Conservation (phyloP, 1,284 basidiomycete genomes). For the Macrocystidia cucumis region DNA sequence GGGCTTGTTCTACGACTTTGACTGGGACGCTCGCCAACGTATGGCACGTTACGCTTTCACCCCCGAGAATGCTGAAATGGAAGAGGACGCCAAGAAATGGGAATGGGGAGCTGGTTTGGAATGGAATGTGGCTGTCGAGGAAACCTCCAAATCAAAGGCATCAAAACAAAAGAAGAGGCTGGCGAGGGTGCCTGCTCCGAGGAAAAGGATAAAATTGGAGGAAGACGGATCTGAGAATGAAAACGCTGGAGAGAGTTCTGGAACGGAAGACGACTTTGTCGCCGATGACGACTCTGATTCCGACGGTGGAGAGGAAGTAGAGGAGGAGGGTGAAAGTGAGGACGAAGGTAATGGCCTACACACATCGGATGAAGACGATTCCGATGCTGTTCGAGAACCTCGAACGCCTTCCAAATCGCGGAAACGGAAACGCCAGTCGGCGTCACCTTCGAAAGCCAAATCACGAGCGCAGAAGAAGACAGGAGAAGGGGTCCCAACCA, state of each 20-base stretch:
- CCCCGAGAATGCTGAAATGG: conserved; percentile 6
- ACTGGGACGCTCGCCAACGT: conserved; percentile 44
- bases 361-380: conserved; percentile 7
- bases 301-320: conserved; percentile 1
- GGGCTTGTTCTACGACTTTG: conserved; percentile 54
- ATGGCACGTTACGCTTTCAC: conserved; percentile 25
- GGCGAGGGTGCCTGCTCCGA: conserved; percentile 2
- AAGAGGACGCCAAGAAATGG: conserved; percentile 11
- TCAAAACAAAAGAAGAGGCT: neutral
- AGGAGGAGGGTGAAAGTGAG: conserved; percentile 4
- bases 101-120: conserved; percentile 9
- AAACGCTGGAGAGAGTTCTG: conserved; percentile 15
- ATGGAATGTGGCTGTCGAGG: conserved; percentile 13
- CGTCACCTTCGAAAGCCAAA: too few species aligned
- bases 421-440: conserved; percentile 22
- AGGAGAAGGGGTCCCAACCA: conserved; percentile 12
- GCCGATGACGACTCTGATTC: conserved; percentile 8
- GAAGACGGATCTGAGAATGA: conserved; percentile 15
- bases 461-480: too few species aligned
- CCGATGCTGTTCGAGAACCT: conserved; percentile 14
- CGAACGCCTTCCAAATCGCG: conserved; percentile 27
- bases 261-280: conserved; percentile 9
- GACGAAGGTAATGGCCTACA: neutral
- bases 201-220: conserved; percentile 11
- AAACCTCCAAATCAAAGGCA: neutral